Percentiles rank a stretch among this genome's conserved stretches.
Conservation (phyloP, 257 asterid genomes). For the Nicotiana paniculata region DNA sequence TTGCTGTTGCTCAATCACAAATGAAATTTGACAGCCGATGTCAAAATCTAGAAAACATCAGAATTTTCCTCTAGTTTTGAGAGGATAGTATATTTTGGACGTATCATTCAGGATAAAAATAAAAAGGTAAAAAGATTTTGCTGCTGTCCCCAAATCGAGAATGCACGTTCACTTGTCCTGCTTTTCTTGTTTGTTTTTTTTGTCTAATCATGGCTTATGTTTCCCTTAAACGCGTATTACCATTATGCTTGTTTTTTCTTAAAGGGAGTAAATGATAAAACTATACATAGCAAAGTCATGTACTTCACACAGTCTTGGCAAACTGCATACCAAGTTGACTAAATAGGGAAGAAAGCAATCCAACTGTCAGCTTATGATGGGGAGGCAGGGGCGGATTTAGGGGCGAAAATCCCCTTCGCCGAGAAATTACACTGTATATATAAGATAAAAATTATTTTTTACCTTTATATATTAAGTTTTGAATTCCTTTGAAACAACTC, state of each 20-base stretch:
- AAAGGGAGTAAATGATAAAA: neutral
- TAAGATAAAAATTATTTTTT: no score
- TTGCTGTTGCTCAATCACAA: neutral
- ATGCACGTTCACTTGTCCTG: neutral
- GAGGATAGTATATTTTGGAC: neutral
- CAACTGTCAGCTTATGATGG: no score
- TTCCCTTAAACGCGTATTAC: conserved; percentile 4
- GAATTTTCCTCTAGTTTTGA: neutral
- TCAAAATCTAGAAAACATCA: neutral
- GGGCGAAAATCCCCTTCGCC: no score
- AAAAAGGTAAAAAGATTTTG: neutral
- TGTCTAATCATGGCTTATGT: conserved; percentile 2
- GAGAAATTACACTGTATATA: no score
- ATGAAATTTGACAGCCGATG: neutral
- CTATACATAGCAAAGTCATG: neutral
- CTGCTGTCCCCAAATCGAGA: neutral
- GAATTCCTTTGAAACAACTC: no score
- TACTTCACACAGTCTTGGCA: neutral
- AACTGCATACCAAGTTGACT: neutral
- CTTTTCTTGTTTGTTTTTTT: neutral
- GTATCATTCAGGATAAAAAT: neutral
- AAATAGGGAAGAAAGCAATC: neutral
- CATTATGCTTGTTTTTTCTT: neutral
- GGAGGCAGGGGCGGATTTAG: no score
- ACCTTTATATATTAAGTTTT: no score